A percentile compares a stretch with the other conserved stretches of the same genome.
phyloP scores from a whole-genome alignment of 495 filamentous ascomycete species.

The Annulohypoxylon maeteangense region DNA sequence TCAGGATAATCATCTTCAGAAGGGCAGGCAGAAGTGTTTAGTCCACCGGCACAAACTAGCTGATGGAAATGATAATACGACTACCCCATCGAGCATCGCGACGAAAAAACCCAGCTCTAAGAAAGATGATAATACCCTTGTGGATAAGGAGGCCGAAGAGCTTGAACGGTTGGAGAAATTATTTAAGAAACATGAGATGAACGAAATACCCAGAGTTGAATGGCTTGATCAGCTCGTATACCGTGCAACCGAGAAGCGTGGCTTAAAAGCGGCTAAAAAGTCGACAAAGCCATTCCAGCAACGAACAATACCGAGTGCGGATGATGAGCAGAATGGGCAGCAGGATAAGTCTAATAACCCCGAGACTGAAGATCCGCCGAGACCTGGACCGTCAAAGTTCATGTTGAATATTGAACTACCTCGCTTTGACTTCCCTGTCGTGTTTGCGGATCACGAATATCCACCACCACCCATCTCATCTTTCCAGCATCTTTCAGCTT shows the following conservation, averaged over 20 bases:
- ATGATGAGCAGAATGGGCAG: slow-evolving; percentile 52
- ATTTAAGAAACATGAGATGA: slow-evolving; percentile 98
- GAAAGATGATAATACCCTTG: slow-evolving; percentile 57
- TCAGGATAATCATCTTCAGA: slow-evolving; percentile 84
- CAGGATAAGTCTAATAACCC: slow-evolving; percentile 43
- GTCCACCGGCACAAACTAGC: slow-evolving; percentile 83
- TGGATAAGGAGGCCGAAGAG: slow-evolving; percentile 75
- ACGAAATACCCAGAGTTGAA: slow-evolving; percentile 88
- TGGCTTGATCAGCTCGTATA: slow-evolving; percentile 97
- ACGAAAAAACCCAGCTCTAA: slow-evolving; percentile 56
- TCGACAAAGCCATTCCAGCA: slow-evolving; percentile 51
- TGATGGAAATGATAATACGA: slow-evolving; percentile 84
- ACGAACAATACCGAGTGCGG: slow-evolving; percentile 40
- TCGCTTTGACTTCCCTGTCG: slow-evolving; percentile 93
- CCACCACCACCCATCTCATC: slow-evolving; percentile 81
- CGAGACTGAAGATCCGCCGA: slow-evolving; percentile 62
- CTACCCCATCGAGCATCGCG: slow-evolving; percentile 74
- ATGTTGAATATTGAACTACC: slow-evolving; percentile 90
- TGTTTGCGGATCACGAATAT: slow-evolving; percentile 95
- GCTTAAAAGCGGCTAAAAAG: slow-evolving; percentile 62
- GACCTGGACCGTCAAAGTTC: slow-evolving; percentile 63
- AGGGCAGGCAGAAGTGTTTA: slow-evolving; percentile 91
- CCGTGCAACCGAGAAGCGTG: slow-evolving; percentile 81
- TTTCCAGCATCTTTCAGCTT: slow-evolving; percentile 68
- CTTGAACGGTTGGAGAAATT: slow-evolving; percentile 83